Evolutionary conservation across 495 filamentous ascomycete species (phyloP), one percentile per base, ranked within the genome.

Genomic region (Penicillium cinerascens): DNA sequence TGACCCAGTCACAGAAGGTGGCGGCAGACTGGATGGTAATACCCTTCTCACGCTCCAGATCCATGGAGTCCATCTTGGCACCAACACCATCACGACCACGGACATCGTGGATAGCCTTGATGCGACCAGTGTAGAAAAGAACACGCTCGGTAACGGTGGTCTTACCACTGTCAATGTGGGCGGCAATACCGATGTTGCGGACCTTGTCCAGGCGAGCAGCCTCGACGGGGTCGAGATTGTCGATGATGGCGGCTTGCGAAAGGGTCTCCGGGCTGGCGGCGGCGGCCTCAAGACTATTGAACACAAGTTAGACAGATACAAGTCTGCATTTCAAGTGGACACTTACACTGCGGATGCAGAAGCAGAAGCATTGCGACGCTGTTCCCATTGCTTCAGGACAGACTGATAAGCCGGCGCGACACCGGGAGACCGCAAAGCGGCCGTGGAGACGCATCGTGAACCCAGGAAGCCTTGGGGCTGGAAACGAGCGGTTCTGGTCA

Each of bases 21-120:
- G 93, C 93, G 37, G 93, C 93, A 47, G 91, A 96, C 74, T 98
- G 92, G 57, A 98, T 98, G 49, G 93, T 98, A 67, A 98, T 98
- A 66, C 93, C 93, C 78, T 97, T 93, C 66, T 98, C 93, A 66
- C 93, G 81, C 71, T 99, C 95, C 55, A 99, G 74, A 44, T 97
- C 95, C 95, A 99, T 99, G 8, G 91, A 96, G 78, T 99, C 95
- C 95, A 99, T 99, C 76, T 99, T 99, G 42, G 95, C 95, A 59
- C 95, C 95, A 17, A 97, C 91, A 35, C 87, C 83, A 76, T 99
- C 95, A 59, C 90, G 90, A 33, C 95, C 95, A 56, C 95, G 83
- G 26, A 99, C 95, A 74, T 99, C 95, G 73, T 99, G 95, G 59
- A 99, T 97, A 5, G 91, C 82, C 66, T 92, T 92, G 74, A 95